Evolutionary conservation across 2,329 filamentous ascomycete genomes (phyloP).

Genomic region (Cladosporium colombiae): DNA sequence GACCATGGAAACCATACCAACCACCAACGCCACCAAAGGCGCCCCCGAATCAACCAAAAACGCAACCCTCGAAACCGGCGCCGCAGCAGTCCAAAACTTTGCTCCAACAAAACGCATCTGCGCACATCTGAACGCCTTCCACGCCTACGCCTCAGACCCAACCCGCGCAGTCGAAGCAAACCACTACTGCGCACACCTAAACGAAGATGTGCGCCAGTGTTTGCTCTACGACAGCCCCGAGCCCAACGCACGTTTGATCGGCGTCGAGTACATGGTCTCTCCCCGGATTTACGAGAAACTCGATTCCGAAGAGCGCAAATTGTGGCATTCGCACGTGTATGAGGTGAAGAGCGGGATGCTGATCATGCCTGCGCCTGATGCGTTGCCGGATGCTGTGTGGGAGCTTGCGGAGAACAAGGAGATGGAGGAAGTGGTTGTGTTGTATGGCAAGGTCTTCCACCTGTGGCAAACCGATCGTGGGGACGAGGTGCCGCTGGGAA

Average conservation of each 20-base stretch:
- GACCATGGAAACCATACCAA: constrained; percentile 40
- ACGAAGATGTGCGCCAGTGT: constrained; percentile 78
- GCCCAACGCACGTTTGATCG: constrained; percentile 71
- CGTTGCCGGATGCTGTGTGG: constrained; percentile 64
- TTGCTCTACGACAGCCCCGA: constrained; percentile 75
- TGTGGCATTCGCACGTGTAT: constrained; percentile 78
- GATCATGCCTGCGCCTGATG: constrained; percentile 66
- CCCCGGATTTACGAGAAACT: constrained; percentile 67
- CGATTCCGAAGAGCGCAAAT: constrained; percentile 64
- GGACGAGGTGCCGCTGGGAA: constrained; percentile 62
- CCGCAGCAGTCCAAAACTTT: constrained; percentile 64
- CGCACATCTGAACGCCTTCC: constrained; percentile 81
- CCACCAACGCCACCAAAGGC: constrained; percentile 49
- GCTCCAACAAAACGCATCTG: constrained; percentile 71
- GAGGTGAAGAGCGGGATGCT: constrained; percentile 79
- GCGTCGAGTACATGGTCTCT: constrained; percentile 86
- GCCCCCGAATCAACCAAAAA: constrained; percentile 57
- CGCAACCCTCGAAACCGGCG: constrained; percentile 62
- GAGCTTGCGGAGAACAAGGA: constrained; percentile 74
- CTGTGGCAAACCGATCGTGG: constrained; percentile 83
- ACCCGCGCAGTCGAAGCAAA: constrained; percentile 71
- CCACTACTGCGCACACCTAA: constrained; percentile 82
- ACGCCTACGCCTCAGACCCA: constrained; percentile 44
- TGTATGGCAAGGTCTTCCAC: constrained; percentile 85
- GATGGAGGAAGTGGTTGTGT: constrained; percentile 71